Percentiles rank a stretch among this genome's conserved stretches.
Evolutionary conservation across 2,329 filamentous ascomycete genomes (phyloP).

Genomic region (Paraconiothyrium sp.): DNA sequence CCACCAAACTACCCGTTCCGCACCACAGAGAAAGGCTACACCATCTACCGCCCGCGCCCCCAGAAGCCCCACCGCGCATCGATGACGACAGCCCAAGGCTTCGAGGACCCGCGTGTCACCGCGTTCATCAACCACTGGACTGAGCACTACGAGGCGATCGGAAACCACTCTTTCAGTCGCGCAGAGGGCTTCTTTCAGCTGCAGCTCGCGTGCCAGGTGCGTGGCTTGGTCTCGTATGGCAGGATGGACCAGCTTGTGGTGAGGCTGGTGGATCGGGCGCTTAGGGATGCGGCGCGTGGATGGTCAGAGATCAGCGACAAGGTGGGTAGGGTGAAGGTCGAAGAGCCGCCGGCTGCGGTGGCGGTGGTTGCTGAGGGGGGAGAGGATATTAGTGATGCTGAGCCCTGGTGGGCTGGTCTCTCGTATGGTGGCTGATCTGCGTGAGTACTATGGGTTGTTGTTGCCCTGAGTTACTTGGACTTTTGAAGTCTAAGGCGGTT

Average conservation of each 20-base stretch:
- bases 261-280: constrained; percentile 9
- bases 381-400: not conserved
- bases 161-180: not conserved
- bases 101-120: not conserved
- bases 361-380: not conserved
- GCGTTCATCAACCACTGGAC: not conserved
- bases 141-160: not conserved
- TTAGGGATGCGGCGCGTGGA: constrained; percentile 9
- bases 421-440: too few relatives aligned
- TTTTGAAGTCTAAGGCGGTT: too few relatives aligned
- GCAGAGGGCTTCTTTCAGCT: not conserved
- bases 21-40: constrained; percentile 6
- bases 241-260: not conserved
- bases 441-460: too few relatives aligned
- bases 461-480: too few relatives aligned
- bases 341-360: not conserved
- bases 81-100: not conserved
- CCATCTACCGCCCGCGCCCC: not conserved
- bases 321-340: not conserved
- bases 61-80: not conserved
- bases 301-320: not conserved
- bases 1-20: not conserved
- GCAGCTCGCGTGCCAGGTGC: not conserved
- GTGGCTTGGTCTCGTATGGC: constrained; percentile 7
- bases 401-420: not conserved